Base-by-base conservation (phyloP, 768 basidiomycete species). In the Inosperma sp. region DNA sequence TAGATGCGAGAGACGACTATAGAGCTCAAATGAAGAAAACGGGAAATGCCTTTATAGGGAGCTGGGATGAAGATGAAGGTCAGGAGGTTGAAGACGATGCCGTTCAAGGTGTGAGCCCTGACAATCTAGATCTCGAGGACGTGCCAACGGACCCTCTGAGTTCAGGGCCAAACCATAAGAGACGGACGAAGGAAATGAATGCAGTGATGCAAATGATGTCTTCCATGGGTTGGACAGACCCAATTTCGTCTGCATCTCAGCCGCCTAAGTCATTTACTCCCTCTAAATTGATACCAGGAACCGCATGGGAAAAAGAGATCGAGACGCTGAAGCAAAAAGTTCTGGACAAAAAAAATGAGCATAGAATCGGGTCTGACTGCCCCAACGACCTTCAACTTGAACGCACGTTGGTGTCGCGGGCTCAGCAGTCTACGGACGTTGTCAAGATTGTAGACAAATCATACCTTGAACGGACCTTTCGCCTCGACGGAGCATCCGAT, bases 1-100 rank as follows among this genome's bases (percentile, higher is more conserved):
- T 63, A 16, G 69, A 72, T 64, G 64, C 64, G 2, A 47, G 62
- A 31, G 67, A 73, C 58, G 68, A 70, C 45, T 68, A 60, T 33
- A n/a, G 49, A 19, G 57, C 62, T 8, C 54, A 55, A 39, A 26
- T 57, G 35, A 60, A 56, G 16, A 50, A 49, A 40, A 10, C 17
- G 14, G 49, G 8, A 4, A 17, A 29, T 1, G 9, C 1, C 21
- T n/a, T 51, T 25, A 9, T 46, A 3, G 22, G 27, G 4, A 56
- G 52, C 26, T 54, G 43, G 48, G 29, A 30, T 7, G 12, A 19
- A n/a, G 41, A 30, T 6, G 9, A 30, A 3, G 40, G 34, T 12
- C 3, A 45, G 22, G 48, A 54, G 8, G 16, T 19, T 19, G 19
- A n/a, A n/a, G n/a, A 52, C 10, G 26, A 54, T 34, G 29, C 21